These are phyloP conservation scores for Claviceps africana DNA, from an alignment of 2,329 filamentous ascomycete genomes.

Conservation along the genomic window DNA sequence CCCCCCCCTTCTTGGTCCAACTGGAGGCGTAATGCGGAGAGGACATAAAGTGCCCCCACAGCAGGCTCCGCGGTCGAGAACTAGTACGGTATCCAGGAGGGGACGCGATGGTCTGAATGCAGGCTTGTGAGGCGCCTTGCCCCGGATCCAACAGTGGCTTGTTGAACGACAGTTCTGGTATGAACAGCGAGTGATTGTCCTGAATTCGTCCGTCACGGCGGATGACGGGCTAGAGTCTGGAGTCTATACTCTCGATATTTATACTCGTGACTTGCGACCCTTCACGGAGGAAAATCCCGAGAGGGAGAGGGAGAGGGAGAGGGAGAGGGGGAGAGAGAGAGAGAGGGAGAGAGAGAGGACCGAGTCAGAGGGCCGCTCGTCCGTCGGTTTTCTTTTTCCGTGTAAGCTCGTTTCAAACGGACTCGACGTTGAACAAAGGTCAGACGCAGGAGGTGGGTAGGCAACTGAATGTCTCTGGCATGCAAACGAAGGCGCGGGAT, in stretches of 20 bases:
- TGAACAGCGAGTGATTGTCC: background rate
- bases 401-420: slow-evolving; percentile 1
- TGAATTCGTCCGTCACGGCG: background rate
- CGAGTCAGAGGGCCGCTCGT: background rate
- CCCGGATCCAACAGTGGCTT: background rate
- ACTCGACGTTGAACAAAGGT: slow-evolving; percentile 3
- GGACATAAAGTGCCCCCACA: background rate
- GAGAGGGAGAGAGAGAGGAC: background rate
- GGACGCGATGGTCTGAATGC: background rate
- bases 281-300: no score
- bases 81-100: background rate
- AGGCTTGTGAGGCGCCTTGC: background rate
- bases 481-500: background rate
- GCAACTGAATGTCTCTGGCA: background rate
- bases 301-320: background rate
- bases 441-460: slow-evolving; percentile 2
- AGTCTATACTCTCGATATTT: background rate
- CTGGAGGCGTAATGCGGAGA: background rate
- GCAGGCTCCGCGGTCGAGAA: background rate
- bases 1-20: background rate
- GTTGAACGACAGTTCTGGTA: background rate
- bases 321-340: background rate
- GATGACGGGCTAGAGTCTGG: background rate
- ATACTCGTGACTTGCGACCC: background rate
- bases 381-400: background rate